Evolutionary conservation across 2,329 filamentous ascomycete species (phyloP), one percentile per base, ranked within the genome.

Genomic region (Cercospora sojina): DNA sequence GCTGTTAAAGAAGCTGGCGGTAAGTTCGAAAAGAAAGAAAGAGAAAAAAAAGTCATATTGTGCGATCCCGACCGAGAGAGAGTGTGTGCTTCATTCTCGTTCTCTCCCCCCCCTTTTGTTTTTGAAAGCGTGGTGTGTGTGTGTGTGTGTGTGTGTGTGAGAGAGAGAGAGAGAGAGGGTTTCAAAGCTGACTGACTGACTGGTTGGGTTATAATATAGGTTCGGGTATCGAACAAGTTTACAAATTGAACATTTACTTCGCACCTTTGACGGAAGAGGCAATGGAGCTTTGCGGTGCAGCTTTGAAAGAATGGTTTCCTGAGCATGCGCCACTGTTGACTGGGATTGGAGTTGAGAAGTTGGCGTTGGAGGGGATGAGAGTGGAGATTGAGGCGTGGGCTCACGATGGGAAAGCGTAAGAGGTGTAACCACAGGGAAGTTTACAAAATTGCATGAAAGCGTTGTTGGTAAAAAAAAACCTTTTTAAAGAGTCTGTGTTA

Each of bases 341-440:
- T 4, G 59, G 25, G 0, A 51, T 61, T 61, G 41, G 41, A 32
- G 43, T 55, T 13, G 23, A 20, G 5, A 55, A 62, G 20, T 38
- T 53, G 59, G 59, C 59, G 5, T 18, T 62, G 13, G 38, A 62
- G 59, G 47, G 43, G 2, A 62, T 38, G 47, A 62, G 60, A 23
- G 47, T 56, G 51, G 60, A 62, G 23, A 38, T 62, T 10, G 49
- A 62, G 60, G 47, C 60, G 16, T 56, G 60, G 64, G 64, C 59
- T 9, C 18, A 64, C 20, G 31, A 51, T 51, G 10, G 12, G 18
- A 16, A 27, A 51, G 47, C 18, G 2, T 51, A 12, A 25, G 13
- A n/a, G 6, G 0, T 3, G 6, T 3, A 3, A 3, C 3, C 35
- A 41, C 32, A 16, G 2, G 13, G 5, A 35, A 32, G 9, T 12